Base-by-base conservation (phyloP, 1,284 basidiomycete species). In the Testicularia cyperi region DNA sequence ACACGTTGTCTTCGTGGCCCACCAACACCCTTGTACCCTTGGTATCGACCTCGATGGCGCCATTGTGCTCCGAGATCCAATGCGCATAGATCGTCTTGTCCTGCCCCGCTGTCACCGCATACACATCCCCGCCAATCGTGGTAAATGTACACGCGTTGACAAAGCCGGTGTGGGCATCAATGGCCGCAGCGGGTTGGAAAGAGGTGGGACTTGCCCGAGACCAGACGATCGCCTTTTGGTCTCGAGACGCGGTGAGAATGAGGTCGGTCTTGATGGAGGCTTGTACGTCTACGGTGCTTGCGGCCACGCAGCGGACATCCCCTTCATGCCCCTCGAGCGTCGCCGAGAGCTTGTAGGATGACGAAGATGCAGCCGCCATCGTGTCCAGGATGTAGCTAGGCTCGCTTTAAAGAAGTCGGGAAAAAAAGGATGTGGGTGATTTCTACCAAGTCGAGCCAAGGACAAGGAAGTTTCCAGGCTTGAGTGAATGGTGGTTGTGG, bases 1-100 rank as follows among this genome's bases (percentile, higher is more conserved):
- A 98, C 13, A 98, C 84, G 72, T 98, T 98, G 42, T 87, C 86
- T 6, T 84, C 83, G 77, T 99, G 95, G 24, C 92, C 95, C 25
- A 80, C 62, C 24, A 80, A 52, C 4, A 57, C 54, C 27, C 57
- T 35, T 18, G 40, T 33, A 15, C 51, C 51, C 26, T 47, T 44
- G 13, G 57, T 38, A 20, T 61, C 51, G 9, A 65, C 48, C 3
- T 39, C 34, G 25, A 48, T 38, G 8, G 40, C 36, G 9, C 30
- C 35, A 20, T 40, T 39, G n/a, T 40, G 19, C 13, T 55, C 18
- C 38, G 54, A 38, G 14, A 75, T 44, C 26, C 49, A 43, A 30
- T 58, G 70, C 13, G 67, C 74, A 35, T 74, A 65, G 34, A 75
- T 61, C 37, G 74, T 46, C 39, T 56, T 61, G 44, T 75, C 74